Evolutionary conservation across 208 protist genomes (phyloP).

Genomic region (Leishmania gerbilli): DNA sequence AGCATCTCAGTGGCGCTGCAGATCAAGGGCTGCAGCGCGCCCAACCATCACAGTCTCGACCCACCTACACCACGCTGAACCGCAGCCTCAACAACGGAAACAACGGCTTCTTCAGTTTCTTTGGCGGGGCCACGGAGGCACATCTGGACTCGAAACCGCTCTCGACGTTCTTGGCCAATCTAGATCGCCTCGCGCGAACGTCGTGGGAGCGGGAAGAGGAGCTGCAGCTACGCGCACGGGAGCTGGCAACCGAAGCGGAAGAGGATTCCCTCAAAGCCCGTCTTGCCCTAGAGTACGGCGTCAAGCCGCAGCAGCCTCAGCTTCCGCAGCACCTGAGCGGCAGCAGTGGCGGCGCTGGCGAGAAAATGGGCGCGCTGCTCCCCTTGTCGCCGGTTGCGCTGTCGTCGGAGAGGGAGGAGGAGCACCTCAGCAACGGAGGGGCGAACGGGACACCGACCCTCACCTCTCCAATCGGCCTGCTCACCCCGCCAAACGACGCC

Average conservation of each 20-base stretch:
- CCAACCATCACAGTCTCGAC: not conserved
- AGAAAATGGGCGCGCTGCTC: not conserved
- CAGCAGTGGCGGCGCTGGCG: not conserved
- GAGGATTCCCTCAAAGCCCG: constrained; percentile 36
- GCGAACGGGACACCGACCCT: not conserved
- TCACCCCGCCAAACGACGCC: not conserved
- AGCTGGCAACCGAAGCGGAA: constrained; percentile 48
- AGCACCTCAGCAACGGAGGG: not conserved
- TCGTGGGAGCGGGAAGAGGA: constrained; percentile 46
- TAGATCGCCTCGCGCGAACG: constrained; percentile 32
- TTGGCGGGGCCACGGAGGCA: constrained; percentile 60
- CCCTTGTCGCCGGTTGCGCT: not conserved
- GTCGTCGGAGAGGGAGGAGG: not conserved
- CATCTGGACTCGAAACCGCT: constrained; percentile 68
- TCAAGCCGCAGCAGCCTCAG: not conserved
- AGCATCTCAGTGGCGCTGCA: not conserved
- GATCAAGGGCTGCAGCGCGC: not conserved
- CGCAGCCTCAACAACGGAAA: constrained; percentile 33
- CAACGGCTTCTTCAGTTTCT: constrained; percentile 70
- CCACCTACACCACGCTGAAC: constrained; percentile 28
- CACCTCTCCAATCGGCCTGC: not conserved
- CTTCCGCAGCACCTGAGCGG: not conserved
- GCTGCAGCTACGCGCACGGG: constrained; percentile 50
- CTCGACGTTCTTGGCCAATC: constrained; percentile 49
- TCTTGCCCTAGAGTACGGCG: constrained; percentile 20